Base-by-base conservation (phyloP, 2,329 filamentous ascomycete species). In the Bimuria novae-zelandiae region DNA sequence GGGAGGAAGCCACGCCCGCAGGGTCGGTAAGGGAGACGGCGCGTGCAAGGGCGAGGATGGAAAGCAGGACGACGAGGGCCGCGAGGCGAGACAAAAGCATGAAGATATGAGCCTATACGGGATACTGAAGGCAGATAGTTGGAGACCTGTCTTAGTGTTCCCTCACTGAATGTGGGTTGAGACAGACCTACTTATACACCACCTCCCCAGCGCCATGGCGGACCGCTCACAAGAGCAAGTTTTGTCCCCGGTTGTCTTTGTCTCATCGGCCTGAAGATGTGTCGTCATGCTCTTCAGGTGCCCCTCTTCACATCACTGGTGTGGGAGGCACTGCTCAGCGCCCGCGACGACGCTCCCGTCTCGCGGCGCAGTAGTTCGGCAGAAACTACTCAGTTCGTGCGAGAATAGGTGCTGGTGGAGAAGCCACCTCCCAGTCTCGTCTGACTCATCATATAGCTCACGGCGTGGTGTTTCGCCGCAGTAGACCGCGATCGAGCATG, bases 11-110 rank as follows among this genome's bases (percentile, higher is more conserved):
- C 10, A 60, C 50, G 56, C 57, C 56, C 21, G 46, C 35, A 14
- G 60, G 56, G 29, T 59, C 59, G 42, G 57, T 57, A 45, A 59
- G 45, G 2, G 52, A 56, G 4, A 39, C 36, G 14, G 52, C 58
- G 22, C 29, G 45, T 17, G 29, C 10, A 12, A 53, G 22, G 27
- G 57, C 40, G 39, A 51, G 36, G 30, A 57, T 6, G 12, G 55
- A 22, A 37, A 59, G 29, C 25, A 62, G 30, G 27, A 41, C 49
- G 29, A 25, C 22, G 35, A 29, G 40, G 35, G 22, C 23, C 30
- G 11, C 21, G 43, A 16, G 36, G 55, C 11, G 41, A 8, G 19
- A 43, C 19, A 19, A 44, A 29, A 12, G n/a, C n/a, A n/a, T n/a
- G n/a, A n/a, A n/a, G n/a, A n/a, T n/a, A n/a, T n/a, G n/a, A n/a